These are phyloP conservation scores for Venturia nashicola DNA, from an alignment of 2,329 filamentous ascomycete genomes.

Conservation along the genomic window DNA sequence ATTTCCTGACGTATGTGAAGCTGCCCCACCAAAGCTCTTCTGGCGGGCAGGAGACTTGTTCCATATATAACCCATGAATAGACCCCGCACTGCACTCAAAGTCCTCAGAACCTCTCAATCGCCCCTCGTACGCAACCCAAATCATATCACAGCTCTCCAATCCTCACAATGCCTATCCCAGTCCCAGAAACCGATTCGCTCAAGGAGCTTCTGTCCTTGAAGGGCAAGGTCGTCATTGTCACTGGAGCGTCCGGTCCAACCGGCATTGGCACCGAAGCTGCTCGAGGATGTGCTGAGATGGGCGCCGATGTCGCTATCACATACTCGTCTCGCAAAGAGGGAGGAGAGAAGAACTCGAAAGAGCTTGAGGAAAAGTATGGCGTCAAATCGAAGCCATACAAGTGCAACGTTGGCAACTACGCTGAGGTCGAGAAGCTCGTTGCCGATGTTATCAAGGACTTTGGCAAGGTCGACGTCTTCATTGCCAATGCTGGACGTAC, in stretches of 20 bases:
- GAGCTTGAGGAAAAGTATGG: constrained; percentile 9
- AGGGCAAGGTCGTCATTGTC: constrained; percentile 41
- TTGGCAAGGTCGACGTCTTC: constrained; percentile 33
- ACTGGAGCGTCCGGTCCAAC: constrained; percentile 47
- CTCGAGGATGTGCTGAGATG: constrained; percentile 52
- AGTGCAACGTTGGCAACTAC: constrained; percentile 13
- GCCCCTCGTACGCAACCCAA: neutral
- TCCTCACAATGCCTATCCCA: constrained; percentile 41
- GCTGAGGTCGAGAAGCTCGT: constrained; percentile 21
- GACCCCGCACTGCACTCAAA: neutral
- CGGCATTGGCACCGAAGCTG: constrained; percentile 56
- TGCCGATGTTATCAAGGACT: constrained; percentile 24
- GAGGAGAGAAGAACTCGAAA: constrained; percentile 54
- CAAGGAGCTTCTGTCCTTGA: constrained; percentile 41
- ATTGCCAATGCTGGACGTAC: constrained; percentile 58
- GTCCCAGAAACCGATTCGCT: constrained; percentile 47
- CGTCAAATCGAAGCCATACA: constrained; percentile 10
- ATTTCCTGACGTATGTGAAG: neutral
- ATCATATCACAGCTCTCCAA: neutral
- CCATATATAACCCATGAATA: neutral
- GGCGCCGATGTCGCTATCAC: constrained; percentile 55
- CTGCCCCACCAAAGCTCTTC: neutral
- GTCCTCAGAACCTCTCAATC: neutral
- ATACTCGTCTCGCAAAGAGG: constrained; percentile 48
- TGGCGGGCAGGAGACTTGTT: neutral